Evolutionary conservation across 768 basidiomycete genomes (phyloP).

Genomic region (Phanerochaete carnosa): DNA sequence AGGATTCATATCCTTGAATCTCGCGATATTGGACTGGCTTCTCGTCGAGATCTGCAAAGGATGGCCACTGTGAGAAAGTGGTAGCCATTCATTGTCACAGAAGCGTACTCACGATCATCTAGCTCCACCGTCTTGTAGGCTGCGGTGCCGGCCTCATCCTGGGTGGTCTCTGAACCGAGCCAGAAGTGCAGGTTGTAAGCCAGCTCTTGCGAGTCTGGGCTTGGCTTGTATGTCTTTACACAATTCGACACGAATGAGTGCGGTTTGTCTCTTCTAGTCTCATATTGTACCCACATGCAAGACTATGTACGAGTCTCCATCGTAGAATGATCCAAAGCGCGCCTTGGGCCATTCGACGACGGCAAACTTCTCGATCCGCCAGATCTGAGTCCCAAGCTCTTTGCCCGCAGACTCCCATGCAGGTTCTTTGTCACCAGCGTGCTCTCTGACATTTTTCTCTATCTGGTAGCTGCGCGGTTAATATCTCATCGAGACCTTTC

Average conservation of each 20-base stretch:
- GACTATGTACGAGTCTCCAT: conserved; percentile 66
- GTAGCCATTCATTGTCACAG: background rate
- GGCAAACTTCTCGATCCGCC: conserved; percentile 57
- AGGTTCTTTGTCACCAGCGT: conserved; percentile 45
- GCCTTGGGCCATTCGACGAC: conserved; percentile 53
- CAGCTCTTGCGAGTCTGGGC: conserved; percentile 41
- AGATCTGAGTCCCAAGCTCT: conserved; percentile 45
- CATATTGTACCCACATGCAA: conserved; percentile 41
- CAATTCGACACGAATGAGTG: background rate
- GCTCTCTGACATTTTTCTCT: conserved; percentile 53
- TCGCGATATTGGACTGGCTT: conserved; percentile 59
- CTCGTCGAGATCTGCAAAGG: conserved; percentile 47
- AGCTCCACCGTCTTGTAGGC: conserved; percentile 67
- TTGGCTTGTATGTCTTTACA: conserved; percentile 54
- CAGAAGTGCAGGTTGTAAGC: conserved; percentile 65
- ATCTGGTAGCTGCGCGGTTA: conserved; percentile 32
- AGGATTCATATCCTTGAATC: conserved; percentile 55
- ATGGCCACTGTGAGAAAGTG: background rate
- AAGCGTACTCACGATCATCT: conserved; percentile 49
- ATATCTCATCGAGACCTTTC: background rate
- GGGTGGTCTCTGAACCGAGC: conserved; percentile 55
- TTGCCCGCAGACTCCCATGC: conserved; percentile 50
- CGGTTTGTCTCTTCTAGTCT: background rate
- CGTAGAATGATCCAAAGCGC: conserved; percentile 52
- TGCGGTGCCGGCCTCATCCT: conserved; percentile 60